Evolutionary conservation across 352 stramenopile species (phyloP).

Genomic region (Phytophthora macrochlamydospora): DNA sequence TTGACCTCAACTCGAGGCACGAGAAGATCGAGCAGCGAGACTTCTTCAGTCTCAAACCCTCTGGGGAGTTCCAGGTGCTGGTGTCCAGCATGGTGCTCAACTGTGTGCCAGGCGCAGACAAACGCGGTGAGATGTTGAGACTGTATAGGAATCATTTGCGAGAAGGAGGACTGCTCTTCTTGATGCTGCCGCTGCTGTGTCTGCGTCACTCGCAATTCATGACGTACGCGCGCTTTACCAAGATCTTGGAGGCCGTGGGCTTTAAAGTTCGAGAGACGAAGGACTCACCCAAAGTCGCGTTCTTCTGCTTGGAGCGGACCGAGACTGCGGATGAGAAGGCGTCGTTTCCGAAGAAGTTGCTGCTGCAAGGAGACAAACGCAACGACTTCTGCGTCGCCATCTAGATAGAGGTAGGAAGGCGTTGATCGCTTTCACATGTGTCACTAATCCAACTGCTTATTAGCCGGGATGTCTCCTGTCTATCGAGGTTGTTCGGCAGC

Average conservation of each 20-base stretch:
- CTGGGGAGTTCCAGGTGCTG: constrained; percentile 86
- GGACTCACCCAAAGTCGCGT: constrained; percentile 80
- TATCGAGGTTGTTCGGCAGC: constrained; percentile 13
- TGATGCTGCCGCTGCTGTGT: constrained; percentile 82
- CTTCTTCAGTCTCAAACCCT: constrained; percentile 87
- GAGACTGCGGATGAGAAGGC: constrained; percentile 28
- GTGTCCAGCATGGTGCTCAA: constrained; percentile 97
- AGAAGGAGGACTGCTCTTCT: constrained; percentile 59
- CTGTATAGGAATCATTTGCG: constrained; percentile 66
- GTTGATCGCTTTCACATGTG: constrained; percentile 18
- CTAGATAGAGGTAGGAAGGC: constrained; percentile 35
- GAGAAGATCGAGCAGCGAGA: constrained; percentile 91
- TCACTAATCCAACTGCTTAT: constrained; percentile 24
- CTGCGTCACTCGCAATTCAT: constrained; percentile 79
- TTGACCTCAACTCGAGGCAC: constrained; percentile 94
- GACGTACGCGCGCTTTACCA: constrained; percentile 68
- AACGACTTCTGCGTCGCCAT: constrained; percentile 76
- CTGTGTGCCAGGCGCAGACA: constrained; percentile 91
- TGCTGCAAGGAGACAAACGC: constrained; percentile 56
- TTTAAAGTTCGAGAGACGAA: constrained; percentile 76
- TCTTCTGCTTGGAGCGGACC: constrained; percentile 76
- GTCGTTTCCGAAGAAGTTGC: constrained; percentile 54
- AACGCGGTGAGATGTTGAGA: constrained; percentile 80
- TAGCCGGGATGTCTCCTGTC: constrained; percentile 7
- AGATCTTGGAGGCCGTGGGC: constrained; percentile 73